Percentiles rank a stretch among this genome's conserved stretches.
phyloP scores from a whole-genome alignment of 768 basidiomycete species.

The Tulasnella calospora region DNA sequence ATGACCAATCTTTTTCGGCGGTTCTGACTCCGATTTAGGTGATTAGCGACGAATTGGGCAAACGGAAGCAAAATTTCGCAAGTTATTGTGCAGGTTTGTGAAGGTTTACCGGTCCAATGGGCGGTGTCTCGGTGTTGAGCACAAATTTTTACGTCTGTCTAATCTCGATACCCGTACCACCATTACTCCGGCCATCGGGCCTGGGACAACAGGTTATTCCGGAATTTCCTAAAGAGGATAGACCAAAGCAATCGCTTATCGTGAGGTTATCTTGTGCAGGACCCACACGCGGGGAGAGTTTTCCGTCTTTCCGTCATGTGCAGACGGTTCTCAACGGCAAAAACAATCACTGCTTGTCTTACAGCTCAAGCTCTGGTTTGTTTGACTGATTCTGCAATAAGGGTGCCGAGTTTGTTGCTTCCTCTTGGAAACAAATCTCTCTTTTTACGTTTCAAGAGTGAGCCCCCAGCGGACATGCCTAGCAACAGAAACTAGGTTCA shows the following conservation, averaged over 20 bases:
- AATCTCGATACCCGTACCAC: neutral
- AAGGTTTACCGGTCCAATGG: slow-evolving; percentile 8
- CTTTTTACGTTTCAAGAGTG: neutral
- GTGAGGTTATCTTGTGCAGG: neutral
- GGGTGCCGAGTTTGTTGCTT: neutral
- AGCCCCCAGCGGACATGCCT: neutral
- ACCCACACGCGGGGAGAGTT: neutral
- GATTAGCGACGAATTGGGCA: neutral
- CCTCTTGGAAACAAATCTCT: neutral
- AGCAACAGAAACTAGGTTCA: neutral
- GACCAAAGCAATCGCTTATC: neutral
- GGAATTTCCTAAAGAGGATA: neutral
- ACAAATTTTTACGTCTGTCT: neutral
- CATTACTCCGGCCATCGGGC: neutral
- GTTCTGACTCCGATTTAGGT: neutral
- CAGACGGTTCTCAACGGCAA: neutral
- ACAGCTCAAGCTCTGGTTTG: neutral
- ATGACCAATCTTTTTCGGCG: neutral
- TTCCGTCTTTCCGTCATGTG: neutral
- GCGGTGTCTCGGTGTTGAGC: slow-evolving; percentile 2
- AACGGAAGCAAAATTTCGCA: slow-evolving; percentile 2
- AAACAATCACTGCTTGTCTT: neutral
- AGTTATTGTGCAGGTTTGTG: slow-evolving; percentile 1
- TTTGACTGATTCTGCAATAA: neutral
- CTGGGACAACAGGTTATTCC: neutral